Evolutionary conservation across 257 asterid species (phyloP).

Genomic region (Cynanchum wilfordii): DNA sequence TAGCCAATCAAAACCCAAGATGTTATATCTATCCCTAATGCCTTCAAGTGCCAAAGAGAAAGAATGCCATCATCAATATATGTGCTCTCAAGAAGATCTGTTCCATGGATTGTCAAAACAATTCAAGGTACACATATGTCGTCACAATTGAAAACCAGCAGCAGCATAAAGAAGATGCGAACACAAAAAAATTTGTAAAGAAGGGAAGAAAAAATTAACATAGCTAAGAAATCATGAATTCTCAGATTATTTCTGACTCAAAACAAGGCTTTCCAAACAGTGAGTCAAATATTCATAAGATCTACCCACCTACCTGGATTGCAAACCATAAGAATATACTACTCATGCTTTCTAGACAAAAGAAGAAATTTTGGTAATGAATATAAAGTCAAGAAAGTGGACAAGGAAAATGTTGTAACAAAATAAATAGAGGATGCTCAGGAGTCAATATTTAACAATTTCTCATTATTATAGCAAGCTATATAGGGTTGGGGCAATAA

Average conservation of each 20-base stretch:
- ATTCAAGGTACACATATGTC: neutral
- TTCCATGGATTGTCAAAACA: neutral
- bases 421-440: neutral
- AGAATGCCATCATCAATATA: conserved; percentile 9
- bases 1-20: conserved; percentile 94
- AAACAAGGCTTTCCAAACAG: neutral
- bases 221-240: neutral
- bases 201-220: neutral
- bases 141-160: neutral
- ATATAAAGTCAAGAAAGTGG: neutral
- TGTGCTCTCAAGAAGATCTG: neutral
- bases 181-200: neutral
- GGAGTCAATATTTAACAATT: neutral
- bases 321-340: neutral
- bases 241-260: neutral
- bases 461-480: neutral
- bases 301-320: neutral
- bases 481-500: neutral
- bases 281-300: neutral
- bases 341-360: neutral
- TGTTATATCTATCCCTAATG: conserved; percentile 91
- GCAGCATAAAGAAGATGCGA: neutral
- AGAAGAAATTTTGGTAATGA: neutral
- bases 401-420: neutral
- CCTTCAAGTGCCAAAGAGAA: conserved; percentile 60